These are phyloP conservation scores for Athelia sp. DNA, from an alignment of 1,284 basidiomycete species.

Conservation along the genomic window DNA sequence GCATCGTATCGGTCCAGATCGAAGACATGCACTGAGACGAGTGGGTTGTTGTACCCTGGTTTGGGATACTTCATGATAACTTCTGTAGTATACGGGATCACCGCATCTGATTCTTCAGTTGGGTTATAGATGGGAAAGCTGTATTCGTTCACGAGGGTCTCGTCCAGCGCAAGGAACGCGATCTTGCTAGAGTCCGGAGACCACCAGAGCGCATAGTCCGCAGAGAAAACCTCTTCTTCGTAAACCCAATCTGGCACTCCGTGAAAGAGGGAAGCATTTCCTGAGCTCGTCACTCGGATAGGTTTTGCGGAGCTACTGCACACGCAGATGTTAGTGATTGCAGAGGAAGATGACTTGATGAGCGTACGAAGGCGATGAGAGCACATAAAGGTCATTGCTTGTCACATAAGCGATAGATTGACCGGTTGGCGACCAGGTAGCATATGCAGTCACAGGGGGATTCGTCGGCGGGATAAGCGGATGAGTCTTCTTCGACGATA, in stretches of 20 bases:
- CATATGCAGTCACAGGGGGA: constrained; percentile 72
- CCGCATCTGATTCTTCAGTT: constrained; percentile 56
- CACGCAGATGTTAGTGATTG: constrained; percentile 6
- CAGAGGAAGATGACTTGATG: background rate
- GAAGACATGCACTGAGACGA: constrained; percentile 83
- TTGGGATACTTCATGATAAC: constrained; percentile 88
- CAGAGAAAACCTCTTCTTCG: constrained; percentile 86
- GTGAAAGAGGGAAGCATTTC: constrained; percentile 84
- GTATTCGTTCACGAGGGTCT: constrained; percentile 83
- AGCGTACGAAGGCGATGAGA: constrained; percentile 56
- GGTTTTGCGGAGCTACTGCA: constrained; percentile 36
- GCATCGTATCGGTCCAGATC: constrained; percentile 50
- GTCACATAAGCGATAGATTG: constrained; percentile 79
- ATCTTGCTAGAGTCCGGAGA: constrained; percentile 78
- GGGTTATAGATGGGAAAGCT: constrained; percentile 91
- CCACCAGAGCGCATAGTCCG: constrained; percentile 86
- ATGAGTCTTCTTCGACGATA: constrained; percentile 54
- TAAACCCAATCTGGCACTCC: constrained; percentile 98
- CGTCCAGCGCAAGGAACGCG: constrained; percentile 86
- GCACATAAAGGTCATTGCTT: constrained; percentile 80
- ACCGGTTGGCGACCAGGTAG: constrained; percentile 82
- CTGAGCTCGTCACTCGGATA: constrained; percentile 81
- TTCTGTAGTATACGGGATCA: constrained; percentile 76
- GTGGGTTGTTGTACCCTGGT: constrained; percentile 88
- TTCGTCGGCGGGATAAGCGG: constrained; percentile 62